These are phyloP conservation scores for Thelephora ganbajun DNA, from an alignment of 768 basidiomycete species.

Conservation along the genomic window DNA sequence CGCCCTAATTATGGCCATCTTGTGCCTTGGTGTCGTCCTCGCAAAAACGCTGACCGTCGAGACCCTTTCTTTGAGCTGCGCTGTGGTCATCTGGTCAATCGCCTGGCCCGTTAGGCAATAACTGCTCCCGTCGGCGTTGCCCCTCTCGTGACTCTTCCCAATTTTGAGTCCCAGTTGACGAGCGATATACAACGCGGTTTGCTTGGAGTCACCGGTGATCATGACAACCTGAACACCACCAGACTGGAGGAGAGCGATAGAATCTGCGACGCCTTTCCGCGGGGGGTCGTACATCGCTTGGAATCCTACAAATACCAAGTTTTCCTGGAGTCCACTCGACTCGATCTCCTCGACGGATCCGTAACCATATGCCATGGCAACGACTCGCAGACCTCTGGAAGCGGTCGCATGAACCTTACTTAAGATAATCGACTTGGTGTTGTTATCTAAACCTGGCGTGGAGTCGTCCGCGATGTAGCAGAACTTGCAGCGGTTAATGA, in stretches of 20 bases:
- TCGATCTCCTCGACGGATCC: conserved; percentile 36
- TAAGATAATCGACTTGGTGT: conserved; percentile 53
- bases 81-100: conserved; percentile 73
- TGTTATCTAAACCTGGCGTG: conserved; percentile 62
- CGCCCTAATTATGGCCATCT: conserved; percentile 94
- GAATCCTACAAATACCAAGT: conserved; percentile 83
- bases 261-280: conserved; percentile 82
- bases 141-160: conserved; percentile 17
- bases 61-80: conserved; percentile 71
- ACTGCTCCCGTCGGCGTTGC: conserved; percentile 14
- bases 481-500: conserved; percentile 75
- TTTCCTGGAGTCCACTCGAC: conserved; percentile 15
- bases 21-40: conserved; percentile 90
- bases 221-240: conserved; percentile 95
- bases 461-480: conserved; percentile 88
- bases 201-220: conserved; percentile 94
- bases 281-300: conserved; percentile 95
- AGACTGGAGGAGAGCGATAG: conserved; percentile 64
- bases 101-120: conserved; percentile 33
- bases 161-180: conserved; percentile 71
- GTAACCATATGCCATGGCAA: conserved; percentile 86
- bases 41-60: conserved; percentile 83
- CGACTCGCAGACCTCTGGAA: conserved; percentile 66
- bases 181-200: conserved; percentile 83
- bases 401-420: conserved; percentile 61